Base-by-base conservation (phyloP, 768 basidiomycete genomes). In the Russula dissimulans region DNA sequence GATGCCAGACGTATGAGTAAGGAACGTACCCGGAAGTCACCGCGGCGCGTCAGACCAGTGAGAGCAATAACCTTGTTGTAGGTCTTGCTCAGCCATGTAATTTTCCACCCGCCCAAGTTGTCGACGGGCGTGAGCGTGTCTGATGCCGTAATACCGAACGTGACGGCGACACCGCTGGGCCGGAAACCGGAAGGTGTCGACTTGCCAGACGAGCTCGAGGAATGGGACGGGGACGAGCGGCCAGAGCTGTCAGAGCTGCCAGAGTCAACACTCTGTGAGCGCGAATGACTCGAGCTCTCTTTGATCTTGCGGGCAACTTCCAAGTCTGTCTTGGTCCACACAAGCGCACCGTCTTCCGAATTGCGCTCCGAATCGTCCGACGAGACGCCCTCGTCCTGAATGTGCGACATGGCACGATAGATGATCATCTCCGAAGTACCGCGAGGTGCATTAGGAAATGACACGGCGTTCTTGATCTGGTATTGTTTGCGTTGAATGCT, bases 341-440 rank as follows among this genome's bases (percentile, higher is more conserved):
- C 36, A 7, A 45, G 15, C 3, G 61, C 45, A 15, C 52, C 57
- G 8, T 56, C 44, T 22, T 57, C 57, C 15, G 64, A 62, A 10
- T 42, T 45, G 38, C 48, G n/a, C 2, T 47, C 36, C 2, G 36
- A 32, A 22, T 43, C 66, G 11, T 59, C 59, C 2, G 52, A 3
- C 5, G 43, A 39, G 1, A n/a, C 29, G 26, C 61, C 58, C 51
- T 79, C 74, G 31, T 69, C 67, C 39, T 77, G 68, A 9, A 79
- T 65, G 59, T 77, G 75, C 45, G 69, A 72, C 49, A 84, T 73
- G 0, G 77, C 77, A 5, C 73, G 73, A 63, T 76, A 75, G 53
- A 84, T 81, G 59, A 82, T 73, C 14, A 69, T 69, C 59, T 84
- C 81, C 3, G 81, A 81, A 0, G 79, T 81, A 22, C 81, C 82